Base-by-base conservation (phyloP, 2,329 filamentous ascomycete genomes). In the Pyricularia grisea region DNA sequence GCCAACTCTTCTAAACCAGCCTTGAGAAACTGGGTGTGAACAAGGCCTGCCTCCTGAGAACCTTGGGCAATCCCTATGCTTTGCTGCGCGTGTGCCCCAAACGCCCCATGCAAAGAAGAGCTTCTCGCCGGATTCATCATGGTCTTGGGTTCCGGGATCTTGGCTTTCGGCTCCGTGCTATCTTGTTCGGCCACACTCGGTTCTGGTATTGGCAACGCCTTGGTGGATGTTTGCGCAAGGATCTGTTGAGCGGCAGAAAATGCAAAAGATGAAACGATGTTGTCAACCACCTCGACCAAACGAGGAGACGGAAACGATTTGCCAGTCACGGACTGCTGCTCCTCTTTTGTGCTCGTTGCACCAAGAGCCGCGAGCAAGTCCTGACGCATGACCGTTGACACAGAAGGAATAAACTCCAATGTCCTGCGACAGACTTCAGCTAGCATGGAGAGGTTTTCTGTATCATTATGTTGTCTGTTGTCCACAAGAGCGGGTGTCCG, bases 381-480 rank as follows among this genome's bases (percentile, higher is more conserved):
- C 68, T 88, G 85, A 68, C 93, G 87, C 80, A 98, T 88, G 27
- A 93, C 88, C 68, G 92, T 88, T 3, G 92, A 91, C 55, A 92
- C 89, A 58, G 90, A 87, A 1, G 92, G 90, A 55, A 98, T 90
- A 74, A 97, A 98, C 71, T 92, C 90, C 11, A 95, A 84, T 1
- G 93, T 90, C 70, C 94, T 87, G 71, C 89, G 88, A 76, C 93
- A 97, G 31, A 97, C 88, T 75, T 98, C 93, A 0, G 92, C 91
- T n/a, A 97, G 84, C 71, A 93, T 87, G 11, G 86, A 81, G 28
- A 97, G 79, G 73, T 97, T 91, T 77, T 97, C 93, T 0, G 84
- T 77, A 71, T 91, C 90, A 61, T 88, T 86, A 0, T 82, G 80
- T 58, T 82, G 81, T 28, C 83, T 83, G 0, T 82, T 79, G 0